Evolutionary conservation across 163 green algal species (phyloP).

Genomic region (Scenedesmus sp.): DNA sequence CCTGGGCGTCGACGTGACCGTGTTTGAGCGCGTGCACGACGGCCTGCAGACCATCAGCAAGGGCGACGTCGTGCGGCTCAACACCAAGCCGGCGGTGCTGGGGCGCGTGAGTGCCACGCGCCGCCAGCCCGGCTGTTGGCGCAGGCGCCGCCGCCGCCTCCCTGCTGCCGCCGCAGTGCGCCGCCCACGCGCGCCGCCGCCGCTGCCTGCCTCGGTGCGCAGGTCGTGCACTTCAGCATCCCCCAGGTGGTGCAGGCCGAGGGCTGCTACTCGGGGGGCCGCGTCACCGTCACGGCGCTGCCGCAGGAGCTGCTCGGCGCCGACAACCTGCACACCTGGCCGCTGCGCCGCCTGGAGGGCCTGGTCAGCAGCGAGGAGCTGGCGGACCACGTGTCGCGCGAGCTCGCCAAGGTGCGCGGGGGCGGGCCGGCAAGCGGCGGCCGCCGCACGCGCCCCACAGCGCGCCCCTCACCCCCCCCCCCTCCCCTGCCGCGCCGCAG

Average conservation of each 20-base stretch:
- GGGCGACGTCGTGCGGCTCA: slow-evolving; percentile 69
- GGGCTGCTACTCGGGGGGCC: slow-evolving; percentile 61
- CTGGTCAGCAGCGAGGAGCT: slow-evolving; percentile 54
- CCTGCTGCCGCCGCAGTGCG: neutral
- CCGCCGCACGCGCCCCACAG: no score
- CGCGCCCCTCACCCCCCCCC: no score
- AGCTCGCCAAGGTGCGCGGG: slow-evolving; percentile 66
- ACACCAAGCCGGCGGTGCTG: slow-evolving; percentile 64
- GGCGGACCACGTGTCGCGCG: slow-evolving; percentile 52
- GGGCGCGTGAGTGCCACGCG: slow-evolving; percentile 52
- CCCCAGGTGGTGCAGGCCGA: slow-evolving; percentile 52
- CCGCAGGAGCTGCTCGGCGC: slow-evolving; percentile 68
- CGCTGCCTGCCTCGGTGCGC: neutral
- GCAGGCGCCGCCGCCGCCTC: neutral
- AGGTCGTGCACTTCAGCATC: slow-evolving; percentile 62
- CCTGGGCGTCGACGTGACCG: slow-evolving; percentile 66
- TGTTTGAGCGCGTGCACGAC: slow-evolving; percentile 69
- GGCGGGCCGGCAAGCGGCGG: neutral
- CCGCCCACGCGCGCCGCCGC: neutral
- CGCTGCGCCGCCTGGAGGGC: slow-evolving; percentile 69
- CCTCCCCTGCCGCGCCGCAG: slow-evolving; percentile 29
- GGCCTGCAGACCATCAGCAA: slow-evolving; percentile 46
- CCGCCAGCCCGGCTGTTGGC: neutral
- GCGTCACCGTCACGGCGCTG: slow-evolving; percentile 68
- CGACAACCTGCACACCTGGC: slow-evolving; percentile 51